Conservation (phyloP, 1,284 basidiomycete genomes). For the Rhizoctonia solani region DNA sequence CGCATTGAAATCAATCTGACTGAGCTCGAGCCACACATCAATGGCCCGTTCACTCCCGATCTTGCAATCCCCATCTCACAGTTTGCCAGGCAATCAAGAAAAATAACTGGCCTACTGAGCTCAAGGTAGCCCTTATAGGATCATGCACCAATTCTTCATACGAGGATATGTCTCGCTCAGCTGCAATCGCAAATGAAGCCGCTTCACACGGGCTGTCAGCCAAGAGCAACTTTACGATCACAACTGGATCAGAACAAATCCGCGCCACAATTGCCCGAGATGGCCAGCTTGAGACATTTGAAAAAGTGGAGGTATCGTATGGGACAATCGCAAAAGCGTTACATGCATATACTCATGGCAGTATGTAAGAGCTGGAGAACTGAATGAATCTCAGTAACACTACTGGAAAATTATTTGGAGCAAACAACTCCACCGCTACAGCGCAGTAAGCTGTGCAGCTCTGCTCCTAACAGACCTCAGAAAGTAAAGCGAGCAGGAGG, state of each 20-base stretch:
- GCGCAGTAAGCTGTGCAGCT: no score
- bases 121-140: constrained; percentile 97
- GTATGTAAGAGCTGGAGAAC: no score
- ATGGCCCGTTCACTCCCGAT: constrained; percentile 98
- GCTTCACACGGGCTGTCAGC: constrained; percentile 81
- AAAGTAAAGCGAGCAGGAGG: no score
- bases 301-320: constrained; percentile 87
- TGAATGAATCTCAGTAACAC: no score
- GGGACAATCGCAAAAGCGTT: no score
- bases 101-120: constrained; percentile 95
- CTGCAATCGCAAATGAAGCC: constrained; percentile 91
- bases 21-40: constrained; percentile 98
- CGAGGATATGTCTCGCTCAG: constrained; percentile 99
- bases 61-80: constrained; percentile 95
- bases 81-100: constrained; percentile 91
- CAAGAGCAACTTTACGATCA: constrained; percentile 96
- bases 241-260: constrained; percentile 97
- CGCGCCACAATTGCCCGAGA: constrained; percentile 97
- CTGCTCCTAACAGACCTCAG: no score
- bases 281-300: constrained; percentile 88
- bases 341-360: no score
- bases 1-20: constrained; percentile 93
- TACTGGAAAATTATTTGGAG: no score
- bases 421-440: no score
- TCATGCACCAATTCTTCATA: constrained; percentile 99